phyloP scores from a whole-genome alignment of 1,139 yeast species.

The Taphrina flavorubra region DNA sequence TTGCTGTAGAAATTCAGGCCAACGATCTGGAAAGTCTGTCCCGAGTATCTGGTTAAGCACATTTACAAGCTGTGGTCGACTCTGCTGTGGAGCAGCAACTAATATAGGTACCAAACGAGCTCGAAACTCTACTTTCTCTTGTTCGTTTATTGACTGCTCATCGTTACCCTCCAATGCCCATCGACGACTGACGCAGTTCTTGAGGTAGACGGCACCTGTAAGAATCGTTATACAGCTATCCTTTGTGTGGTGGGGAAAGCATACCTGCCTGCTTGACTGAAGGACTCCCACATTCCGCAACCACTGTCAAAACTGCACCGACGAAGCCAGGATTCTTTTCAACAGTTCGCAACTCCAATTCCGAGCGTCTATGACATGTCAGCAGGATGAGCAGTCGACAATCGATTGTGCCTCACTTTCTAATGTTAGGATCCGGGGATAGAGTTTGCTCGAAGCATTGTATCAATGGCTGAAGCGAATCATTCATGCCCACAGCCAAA shows the following conservation, averaged over 20 bases:
- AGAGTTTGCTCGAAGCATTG: constrained; percentile 82
- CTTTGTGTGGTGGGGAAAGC: constrained; percentile 13
- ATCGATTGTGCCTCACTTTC: constrained; percentile 72
- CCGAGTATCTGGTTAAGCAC: constrained; percentile 69
- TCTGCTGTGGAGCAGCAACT: constrained; percentile 55
- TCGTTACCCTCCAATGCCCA: constrained; percentile 58
- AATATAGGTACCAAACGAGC: constrained; percentile 63
- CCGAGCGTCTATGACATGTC: constrained; percentile 16
- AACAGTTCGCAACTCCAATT: constrained; percentile 35
- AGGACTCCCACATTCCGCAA: constrained; percentile 52
- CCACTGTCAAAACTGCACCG: constrained; percentile 80
- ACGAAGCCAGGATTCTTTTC: constrained; percentile 66
- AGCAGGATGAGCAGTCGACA: constrained; percentile 54
- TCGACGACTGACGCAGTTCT: constrained; percentile 69
- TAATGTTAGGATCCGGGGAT: constrained; percentile 65
- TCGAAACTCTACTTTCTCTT: constrained; percentile 72
- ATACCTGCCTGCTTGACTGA: constrained; percentile 47
- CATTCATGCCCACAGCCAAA: constrained; percentile 15
- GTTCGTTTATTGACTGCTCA: constrained; percentile 60
- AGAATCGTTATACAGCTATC: not conserved
- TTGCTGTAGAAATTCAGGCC: constrained; percentile 70
- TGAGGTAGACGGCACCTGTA: constrained; percentile 83
- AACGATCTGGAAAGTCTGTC: constrained; percentile 69
- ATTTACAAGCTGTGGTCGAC: constrained; percentile 68
- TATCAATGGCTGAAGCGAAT: constrained; percentile 39